Conservation (phyloP, 495 filamentous ascomycete genomes). For the Amphirosellinia nigrospora region DNA sequence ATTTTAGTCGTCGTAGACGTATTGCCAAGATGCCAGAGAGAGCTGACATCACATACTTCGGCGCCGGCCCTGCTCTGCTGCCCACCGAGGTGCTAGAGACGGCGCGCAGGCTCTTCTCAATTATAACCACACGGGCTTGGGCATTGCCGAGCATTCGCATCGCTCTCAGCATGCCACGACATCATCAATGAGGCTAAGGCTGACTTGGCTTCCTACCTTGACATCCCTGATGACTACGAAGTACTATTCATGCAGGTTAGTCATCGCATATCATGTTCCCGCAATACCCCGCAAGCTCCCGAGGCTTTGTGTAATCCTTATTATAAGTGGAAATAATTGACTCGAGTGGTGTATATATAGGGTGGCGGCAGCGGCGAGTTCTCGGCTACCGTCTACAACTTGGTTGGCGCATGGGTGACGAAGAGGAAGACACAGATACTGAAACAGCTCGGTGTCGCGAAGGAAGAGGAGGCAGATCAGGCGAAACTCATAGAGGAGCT, state of each 20-base stretch:
- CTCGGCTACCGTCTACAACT: conserved; percentile 71
- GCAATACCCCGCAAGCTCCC: no score
- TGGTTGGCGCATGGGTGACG: conserved; percentile 73
- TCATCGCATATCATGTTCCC: no score
- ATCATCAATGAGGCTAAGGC: conserved; percentile 62
- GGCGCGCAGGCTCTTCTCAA: conserved; percentile 76
- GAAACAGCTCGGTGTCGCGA: conserved; percentile 34
- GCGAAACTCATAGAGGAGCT: conserved; percentile 52
- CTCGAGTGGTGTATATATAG: no score
- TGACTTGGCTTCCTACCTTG: conserved; percentile 61
- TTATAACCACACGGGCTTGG: conserved; percentile 73
- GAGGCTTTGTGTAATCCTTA: no score
- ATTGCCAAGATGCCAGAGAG: conserved; percentile 57
- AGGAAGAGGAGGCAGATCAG: conserved; percentile 18
- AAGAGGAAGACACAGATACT: not conserved
- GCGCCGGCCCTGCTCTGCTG: conserved; percentile 77
- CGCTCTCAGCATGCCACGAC: conserved; percentile 68
- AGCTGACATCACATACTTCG: conserved; percentile 73
- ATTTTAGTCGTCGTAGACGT: not conserved
- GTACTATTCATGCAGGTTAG: conserved; percentile 78
- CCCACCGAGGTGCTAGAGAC: conserved; percentile 70
- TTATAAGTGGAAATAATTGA: no score
- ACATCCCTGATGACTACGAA: conserved; percentile 72
- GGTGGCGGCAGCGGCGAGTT: conserved; percentile 76
- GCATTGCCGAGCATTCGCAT: conserved; percentile 80